Percentiles rank a stretch among this genome's conserved stretches.
These are phyloP conservation scores for Elasticomyces elasticus DNA, from an alignment of 495 filamentous ascomycete genomes.

Conservation along the genomic window DNA sequence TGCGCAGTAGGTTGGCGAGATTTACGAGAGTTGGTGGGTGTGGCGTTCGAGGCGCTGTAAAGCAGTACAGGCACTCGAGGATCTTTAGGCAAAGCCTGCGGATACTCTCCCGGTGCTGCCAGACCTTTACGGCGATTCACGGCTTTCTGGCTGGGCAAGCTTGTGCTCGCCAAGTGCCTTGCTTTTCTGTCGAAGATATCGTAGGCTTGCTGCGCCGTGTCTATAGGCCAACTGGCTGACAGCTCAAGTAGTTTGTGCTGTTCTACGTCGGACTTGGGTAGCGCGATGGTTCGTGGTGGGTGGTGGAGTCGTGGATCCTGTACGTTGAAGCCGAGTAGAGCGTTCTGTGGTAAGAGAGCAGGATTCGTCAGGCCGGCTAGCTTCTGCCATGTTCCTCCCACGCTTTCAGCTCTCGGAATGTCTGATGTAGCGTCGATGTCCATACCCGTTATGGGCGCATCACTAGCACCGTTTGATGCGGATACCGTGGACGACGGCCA, in stretches of 20 bases:
- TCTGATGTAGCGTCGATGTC: neutral
- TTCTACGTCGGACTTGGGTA: constrained; percentile 31
- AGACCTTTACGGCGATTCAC: constrained; percentile 76
- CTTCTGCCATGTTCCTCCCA: constrained; percentile 42
- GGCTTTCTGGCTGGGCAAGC: constrained; percentile 68
- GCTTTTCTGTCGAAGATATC: constrained; percentile 58
- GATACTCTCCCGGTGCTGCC: constrained; percentile 52
- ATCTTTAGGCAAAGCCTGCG: constrained; percentile 54
- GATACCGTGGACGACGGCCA: constrained; percentile 39
- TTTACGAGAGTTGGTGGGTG: constrained; percentile 25
- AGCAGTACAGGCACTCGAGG: constrained; percentile 73
- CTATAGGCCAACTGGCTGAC: constrained; percentile 62
- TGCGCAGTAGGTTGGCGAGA: constrained; percentile 21
- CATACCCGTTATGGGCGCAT: constrained; percentile 29
- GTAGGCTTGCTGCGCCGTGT: constrained; percentile 44
- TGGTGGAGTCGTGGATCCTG: constrained; percentile 72
- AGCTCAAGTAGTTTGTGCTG: constrained; percentile 45
- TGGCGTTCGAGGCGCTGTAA: constrained; percentile 42
- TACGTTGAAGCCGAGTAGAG: constrained; percentile 61
- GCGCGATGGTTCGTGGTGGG: constrained; percentile 45
- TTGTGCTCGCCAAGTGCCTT: constrained; percentile 51
- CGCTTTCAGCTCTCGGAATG: neutral
- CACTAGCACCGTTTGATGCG: constrained; percentile 30
- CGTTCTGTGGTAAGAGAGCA: constrained; percentile 60
- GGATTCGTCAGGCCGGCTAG: constrained; percentile 66